Evolutionary conservation across 2,329 filamentous ascomycete genomes (phyloP).

Genomic region (Fusarium sublunatum): DNA sequence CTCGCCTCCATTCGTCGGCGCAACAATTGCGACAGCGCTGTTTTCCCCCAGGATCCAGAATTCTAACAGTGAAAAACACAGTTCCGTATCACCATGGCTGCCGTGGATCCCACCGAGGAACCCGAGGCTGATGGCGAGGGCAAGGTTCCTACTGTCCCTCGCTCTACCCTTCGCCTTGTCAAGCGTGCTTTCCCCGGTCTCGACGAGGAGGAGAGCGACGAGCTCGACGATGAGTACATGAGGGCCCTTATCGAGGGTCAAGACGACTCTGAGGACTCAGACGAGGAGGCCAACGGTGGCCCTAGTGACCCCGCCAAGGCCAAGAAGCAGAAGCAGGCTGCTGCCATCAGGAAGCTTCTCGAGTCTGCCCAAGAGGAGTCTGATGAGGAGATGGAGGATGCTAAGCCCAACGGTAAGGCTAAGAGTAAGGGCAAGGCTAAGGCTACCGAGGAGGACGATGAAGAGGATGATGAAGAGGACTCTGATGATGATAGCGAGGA

Average conservation of each 20-base stretch:
- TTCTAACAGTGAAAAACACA: slow-evolving; percentile 54
- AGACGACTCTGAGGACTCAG: slow-evolving; percentile 66
- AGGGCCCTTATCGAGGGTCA: slow-evolving; percentile 61
- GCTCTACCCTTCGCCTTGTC: slow-evolving; percentile 91
- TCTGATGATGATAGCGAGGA: slow-evolving; percentile 72
- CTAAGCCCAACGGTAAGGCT: slow-evolving; percentile 69
- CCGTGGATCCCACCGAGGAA: slow-evolving; percentile 87
- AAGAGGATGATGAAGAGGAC: slow-evolving; percentile 68
- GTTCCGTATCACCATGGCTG: slow-evolving; percentile 99
- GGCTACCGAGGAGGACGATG: slow-evolving; percentile 70
- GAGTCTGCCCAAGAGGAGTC: slow-evolving; percentile 71
- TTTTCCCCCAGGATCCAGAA: background rate
- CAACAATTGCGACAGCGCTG: slow-evolving; percentile 28
- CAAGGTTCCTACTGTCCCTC: slow-evolving; percentile 71
- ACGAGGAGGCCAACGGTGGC: slow-evolving; percentile 79
- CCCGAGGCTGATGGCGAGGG: slow-evolving; percentile 72
- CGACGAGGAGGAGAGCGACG: slow-evolving; percentile 69
- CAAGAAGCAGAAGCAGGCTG: slow-evolving; percentile 85
- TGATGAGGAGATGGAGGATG: slow-evolving; percentile 80
- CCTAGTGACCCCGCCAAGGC: slow-evolving; percentile 92
- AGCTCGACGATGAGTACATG: slow-evolving; percentile 75
- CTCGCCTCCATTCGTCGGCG: slow-evolving; percentile 1
- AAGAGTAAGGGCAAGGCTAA: slow-evolving; percentile 81
- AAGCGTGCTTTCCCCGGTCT: slow-evolving; percentile 73
- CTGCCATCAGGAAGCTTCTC: slow-evolving; percentile 81